These are phyloP conservation scores for Nyssa sinensis DNA, from an alignment of 148 eudicot species.

Conservation along the genomic window DNA sequence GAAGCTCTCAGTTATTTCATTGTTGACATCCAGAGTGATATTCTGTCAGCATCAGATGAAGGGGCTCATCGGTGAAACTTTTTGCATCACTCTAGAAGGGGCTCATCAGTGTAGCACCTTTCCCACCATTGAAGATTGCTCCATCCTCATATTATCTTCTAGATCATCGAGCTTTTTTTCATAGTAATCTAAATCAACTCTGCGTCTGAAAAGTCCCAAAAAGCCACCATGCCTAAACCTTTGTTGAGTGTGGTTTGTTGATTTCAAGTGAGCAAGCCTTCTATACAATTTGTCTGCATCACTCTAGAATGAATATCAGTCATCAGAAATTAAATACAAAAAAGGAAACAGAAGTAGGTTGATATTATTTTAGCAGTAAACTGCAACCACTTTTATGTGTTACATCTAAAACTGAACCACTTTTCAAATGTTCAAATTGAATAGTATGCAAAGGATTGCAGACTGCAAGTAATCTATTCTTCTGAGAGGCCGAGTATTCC, in stretches of 20 bases:
- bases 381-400: not conserved
- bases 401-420: not conserved
- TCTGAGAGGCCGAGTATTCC: not conserved
- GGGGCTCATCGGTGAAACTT: not conserved
- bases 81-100: not conserved
- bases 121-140: slow-evolving; percentile 52
- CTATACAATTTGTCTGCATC: slow-evolving; percentile 59
- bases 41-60: not conserved
- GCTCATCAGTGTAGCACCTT: too few relatives aligned
- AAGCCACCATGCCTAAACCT: slow-evolving; percentile 34
- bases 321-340: not conserved
- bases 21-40: not conserved
- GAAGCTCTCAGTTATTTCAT: not conserved
- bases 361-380: not conserved
- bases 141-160: slow-evolving; percentile 57
- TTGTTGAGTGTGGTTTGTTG: slow-evolving; percentile 39
- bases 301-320: slow-evolving; percentile 28
- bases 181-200: slow-evolving; percentile 48
- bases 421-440: not conserved
- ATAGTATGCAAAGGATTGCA: not conserved
- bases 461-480: not conserved
- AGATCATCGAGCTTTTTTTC: slow-evolving; percentile 69
- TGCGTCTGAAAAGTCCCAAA: slow-evolving; percentile 46
- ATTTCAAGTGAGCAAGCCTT: slow-evolving; percentile 53
- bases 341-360: not conserved